Evolutionary conservation across 495 filamentous ascomycete genomes (phyloP), one percentile per base, ranked within the genome.

Genomic region (Umbilicaria muhlenbergii): DNA sequence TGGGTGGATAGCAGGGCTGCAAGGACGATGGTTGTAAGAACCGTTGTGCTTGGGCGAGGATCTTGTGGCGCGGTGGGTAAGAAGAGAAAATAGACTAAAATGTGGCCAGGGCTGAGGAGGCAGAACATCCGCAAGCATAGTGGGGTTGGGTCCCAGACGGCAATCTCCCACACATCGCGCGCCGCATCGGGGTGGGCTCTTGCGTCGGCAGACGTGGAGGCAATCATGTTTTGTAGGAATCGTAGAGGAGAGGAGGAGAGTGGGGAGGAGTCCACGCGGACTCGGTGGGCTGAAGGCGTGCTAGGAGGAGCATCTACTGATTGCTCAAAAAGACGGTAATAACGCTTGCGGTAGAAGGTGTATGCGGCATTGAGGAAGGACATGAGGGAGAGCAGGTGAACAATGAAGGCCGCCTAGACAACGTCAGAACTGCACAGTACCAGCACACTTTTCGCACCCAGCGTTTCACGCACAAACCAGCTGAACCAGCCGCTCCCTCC

Each of bases 121-220:
- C 82, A 92, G 56, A 96, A 91, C 3, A 95, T 63, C 3, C 78
- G 76, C 39, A 95, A 60, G 39, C 78, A 84, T 33, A 93, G 68
- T 7, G 91, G 86, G 21, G 83, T 68, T 12, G 91, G 91, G 53
- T 96, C 87, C 91, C 91, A 98, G 13, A 96, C 73, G 0, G 79
- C 73, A 42, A 98, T 58, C 61, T 98, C 87, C 92, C 92, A 96
- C 17, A 98, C 91, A 61, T 98, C 91, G 3, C 80, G 71, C 17
- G 77, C 74, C 35, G 77, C 72, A 65, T 93, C 81, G 1, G 89
- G 87, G 58, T 94, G 83, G 13, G 86, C 78, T 55, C 87, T 76
- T 39, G 79, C 74, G 43, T 85, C 75, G 12, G 83, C 85, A 11
- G 59, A 62, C 38, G 71, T 62, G 1, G 65, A 53, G 7, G 65